Evolutionary conservation across 2,329 filamentous ascomycete genomes (phyloP).

Genomic region (Fusarium sacchari): DNA sequence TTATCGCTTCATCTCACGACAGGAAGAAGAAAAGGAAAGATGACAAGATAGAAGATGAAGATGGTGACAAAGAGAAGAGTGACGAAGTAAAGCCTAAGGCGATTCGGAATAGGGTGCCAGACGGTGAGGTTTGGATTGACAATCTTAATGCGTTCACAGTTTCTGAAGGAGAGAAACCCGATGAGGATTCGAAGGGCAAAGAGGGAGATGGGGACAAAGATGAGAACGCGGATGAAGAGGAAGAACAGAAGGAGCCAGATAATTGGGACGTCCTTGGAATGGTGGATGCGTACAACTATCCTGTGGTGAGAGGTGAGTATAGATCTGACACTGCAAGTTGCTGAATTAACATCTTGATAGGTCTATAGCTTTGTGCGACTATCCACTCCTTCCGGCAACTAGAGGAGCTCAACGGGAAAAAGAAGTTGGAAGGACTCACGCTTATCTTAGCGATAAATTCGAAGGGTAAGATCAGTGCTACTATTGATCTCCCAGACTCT

Average conservation of each 20-base stretch:
- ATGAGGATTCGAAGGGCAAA: rapidly evolving
- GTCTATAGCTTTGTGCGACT: not conserved
- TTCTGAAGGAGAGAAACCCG: not conserved
- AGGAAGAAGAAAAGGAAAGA: not conserved
- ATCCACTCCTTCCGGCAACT: not conserved
- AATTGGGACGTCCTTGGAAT: not conserved
- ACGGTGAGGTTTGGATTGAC: not conserved
- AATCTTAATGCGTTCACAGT: rapidly evolving
- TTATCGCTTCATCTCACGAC: not conserved
- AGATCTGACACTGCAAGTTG: rapidly evolving
- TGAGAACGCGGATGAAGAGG: rapidly evolving
- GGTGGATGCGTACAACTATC: not conserved
- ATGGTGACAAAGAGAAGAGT: not conserved
- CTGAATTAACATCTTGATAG: not conserved
- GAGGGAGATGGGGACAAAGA: not conserved
- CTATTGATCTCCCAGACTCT: not conserved
- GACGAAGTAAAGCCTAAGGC: not conserved
- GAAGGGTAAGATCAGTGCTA: not conserved
- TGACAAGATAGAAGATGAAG: not conserved
- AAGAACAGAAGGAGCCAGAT: not conserved
- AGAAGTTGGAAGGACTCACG: not conserved
- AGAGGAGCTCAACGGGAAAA: not conserved
- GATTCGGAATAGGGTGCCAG: rapidly evolving
- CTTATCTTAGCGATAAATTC: not conserved
- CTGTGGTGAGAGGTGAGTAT: not conserved